Base-by-base conservation (phyloP, 2,329 filamentous ascomycete species). In the Zalaria sp. region DNA sequence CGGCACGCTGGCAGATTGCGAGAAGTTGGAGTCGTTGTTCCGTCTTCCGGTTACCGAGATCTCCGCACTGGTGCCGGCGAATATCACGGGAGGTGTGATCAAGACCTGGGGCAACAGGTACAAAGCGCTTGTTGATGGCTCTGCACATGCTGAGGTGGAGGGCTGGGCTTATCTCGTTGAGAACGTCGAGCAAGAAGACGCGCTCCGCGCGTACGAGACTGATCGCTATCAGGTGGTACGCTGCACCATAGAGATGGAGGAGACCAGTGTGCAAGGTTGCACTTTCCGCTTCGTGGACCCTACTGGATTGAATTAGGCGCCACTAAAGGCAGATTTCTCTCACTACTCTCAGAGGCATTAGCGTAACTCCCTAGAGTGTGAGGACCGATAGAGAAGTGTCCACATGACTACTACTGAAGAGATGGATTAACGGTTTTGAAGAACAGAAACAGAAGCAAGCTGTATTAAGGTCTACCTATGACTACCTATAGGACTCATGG, bases 151-250 rank as follows among this genome's bases (percentile, higher is more conserved):
- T 10, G 42, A 10, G 1, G 50, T 62, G n/a, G 7, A 51, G 9
- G 61, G 58, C 5, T 51, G 35, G 25, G 60, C 58, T 5, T 61
- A 57, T 42, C 38, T 49, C 6, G 57, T 65, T 5, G n/a, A 36
- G 25, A 48, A 42, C 5, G 40, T 46, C 27, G 53, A 58, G 31
- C 48, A 61, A n/a, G 62, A 65, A 46, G 55, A 60, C 34, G 47
- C 50, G 0, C 37, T 64, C 27, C 43, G 56, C 5, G 47, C 46
- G 6, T 63, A 62, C 39, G 61, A 65, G 51, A 63, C 60, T 25
- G 54, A 56, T 11, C 52, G 47, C 8, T 65, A 66, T 46, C 61
- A 65, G 42, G 60, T 64, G 18, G 59, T 64, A 5, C 42, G 60
- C 29, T 64, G 61, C 43, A 36, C 37, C 2, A 62, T 64, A n/a